A percentile compares a stretch with the other conserved stretches of the same genome.
Evolutionary conservation across 495 filamentous ascomycete genomes (phyloP).

Genomic region (Barbatosphaeria neglecta): DNA sequence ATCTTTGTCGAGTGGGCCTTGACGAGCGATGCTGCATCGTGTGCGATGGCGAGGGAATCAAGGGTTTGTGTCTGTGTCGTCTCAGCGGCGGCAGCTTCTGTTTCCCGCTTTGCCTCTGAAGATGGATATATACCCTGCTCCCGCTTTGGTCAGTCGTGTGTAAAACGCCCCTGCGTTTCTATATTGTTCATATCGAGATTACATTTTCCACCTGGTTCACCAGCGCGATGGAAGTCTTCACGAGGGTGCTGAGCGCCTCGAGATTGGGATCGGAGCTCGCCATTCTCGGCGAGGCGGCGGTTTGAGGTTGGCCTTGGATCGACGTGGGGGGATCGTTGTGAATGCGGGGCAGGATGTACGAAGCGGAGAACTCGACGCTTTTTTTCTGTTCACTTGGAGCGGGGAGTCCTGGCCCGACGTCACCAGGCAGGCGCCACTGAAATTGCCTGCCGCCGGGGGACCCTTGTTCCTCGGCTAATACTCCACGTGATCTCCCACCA

Average conservation of each 20-base stretch:
- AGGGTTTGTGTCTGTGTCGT: constrained; percentile 3
- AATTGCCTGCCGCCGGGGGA: background rate
- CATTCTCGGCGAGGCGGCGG: constrained; percentile 5
- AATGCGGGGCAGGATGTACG: constrained; percentile 1
- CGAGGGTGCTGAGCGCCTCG: constrained; percentile 10
- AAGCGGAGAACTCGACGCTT: too few species aligned
- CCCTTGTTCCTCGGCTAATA: too few species aligned
- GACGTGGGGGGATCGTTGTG: background rate
- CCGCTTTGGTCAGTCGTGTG: constrained; percentile 10
- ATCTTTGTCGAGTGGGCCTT: constrained; percentile 77
- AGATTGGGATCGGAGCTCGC: constrained; percentile 7
- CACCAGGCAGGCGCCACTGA: too few species aligned
- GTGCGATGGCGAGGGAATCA: constrained; percentile 46
- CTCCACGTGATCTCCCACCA: too few species aligned
- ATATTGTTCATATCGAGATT: too few species aligned
- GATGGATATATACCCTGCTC: too few species aligned
- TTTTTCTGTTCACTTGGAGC: background rate
- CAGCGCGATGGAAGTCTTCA: constrained; percentile 14
- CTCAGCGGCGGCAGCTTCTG: background rate
- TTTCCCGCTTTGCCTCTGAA: constrained; percentile 3
- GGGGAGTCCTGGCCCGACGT: too few species aligned
- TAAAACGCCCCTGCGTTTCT: too few species aligned
- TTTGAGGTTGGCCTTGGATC: background rate
- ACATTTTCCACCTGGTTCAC: constrained; percentile 25
- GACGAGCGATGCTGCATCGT: constrained; percentile 53